Conservation (phyloP, 2,329 filamentous ascomycete genomes). For the Aureobasidium melanogenum region DNA sequence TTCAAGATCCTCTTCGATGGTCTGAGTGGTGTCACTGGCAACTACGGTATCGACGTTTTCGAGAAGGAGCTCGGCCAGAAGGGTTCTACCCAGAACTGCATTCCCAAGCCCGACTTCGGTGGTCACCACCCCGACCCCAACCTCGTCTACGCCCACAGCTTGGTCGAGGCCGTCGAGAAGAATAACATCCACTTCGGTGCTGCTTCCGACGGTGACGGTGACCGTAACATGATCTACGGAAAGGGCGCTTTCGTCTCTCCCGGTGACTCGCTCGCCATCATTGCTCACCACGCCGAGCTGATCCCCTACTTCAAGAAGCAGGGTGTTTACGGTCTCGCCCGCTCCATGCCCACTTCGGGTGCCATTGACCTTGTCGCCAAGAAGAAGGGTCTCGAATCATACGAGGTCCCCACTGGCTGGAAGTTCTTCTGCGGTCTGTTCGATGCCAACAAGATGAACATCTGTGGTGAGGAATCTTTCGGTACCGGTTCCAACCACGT, state of each 20-base stretch:
- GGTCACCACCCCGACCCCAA: conserved; percentile 97
- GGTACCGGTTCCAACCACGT: conserved; percentile 98
- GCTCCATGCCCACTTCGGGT: conserved; percentile 94
- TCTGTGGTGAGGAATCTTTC: conserved; percentile 97
- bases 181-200: conserved; percentile 90
- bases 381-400: conserved; percentile 82
- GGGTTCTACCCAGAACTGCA: conserved; percentile 80
- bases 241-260: conserved; percentile 94
- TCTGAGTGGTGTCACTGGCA: conserved; percentile 87
- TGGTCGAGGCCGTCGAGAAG: conserved; percentile 90
- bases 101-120: conserved; percentile 88
- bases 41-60: conserved; percentile 92
- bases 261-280: conserved; percentile 89
- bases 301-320: conserved; percentile 99
- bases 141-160: conserved; percentile 88
- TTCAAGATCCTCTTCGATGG: conserved; percentile 98
- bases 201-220: conserved; percentile 91
- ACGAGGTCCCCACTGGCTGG: conserved; percentile 98
- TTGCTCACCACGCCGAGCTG: conserved; percentile 89
- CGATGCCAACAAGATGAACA: conserved; percentile 90
- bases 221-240: conserved; percentile 99
- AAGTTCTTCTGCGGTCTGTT: conserved; percentile 98
- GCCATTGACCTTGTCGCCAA: conserved; percentile 94
- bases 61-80: conserved; percentile 83
- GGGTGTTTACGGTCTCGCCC: conserved; percentile 87